A percentile compares a stretch with the other conserved stretches of the same genome.
These are phyloP conservation scores for Paraphaeosphaeria minitans DNA, from an alignment of 2,329 filamentous ascomycete species.

Conservation along the genomic window DNA sequence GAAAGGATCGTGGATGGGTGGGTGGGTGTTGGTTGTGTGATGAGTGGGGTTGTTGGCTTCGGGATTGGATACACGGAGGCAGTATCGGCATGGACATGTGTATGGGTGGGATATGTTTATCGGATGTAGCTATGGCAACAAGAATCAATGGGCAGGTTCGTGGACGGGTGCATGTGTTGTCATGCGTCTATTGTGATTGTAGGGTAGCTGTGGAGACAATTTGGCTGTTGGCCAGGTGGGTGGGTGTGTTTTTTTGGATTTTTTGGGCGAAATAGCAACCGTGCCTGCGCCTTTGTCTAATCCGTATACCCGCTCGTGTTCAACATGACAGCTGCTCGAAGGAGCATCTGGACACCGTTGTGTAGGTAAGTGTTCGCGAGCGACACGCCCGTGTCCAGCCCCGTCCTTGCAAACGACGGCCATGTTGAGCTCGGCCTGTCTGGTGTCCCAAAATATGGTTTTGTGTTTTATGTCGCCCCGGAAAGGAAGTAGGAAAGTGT, in stretches of 20 bases:
- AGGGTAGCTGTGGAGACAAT: constrained; percentile 2
- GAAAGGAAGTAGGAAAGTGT: constrained; percentile 26
- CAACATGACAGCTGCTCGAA: neutral
- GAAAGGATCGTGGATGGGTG: too few relatives aligned
- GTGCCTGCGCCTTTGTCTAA: neutral
- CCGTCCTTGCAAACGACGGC: neutral
- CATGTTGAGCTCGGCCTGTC: neutral
- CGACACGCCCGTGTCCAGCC: too few relatives aligned
- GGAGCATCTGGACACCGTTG: too few relatives aligned
- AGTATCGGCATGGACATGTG: too few relatives aligned
- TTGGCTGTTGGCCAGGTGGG: neutral
- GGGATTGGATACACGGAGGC: too few relatives aligned
- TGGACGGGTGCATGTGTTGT: too few relatives aligned
- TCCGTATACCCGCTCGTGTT: neutral
- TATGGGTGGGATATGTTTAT: too few relatives aligned
- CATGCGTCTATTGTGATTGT: neutral
- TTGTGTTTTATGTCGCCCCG: constrained; percentile 26
- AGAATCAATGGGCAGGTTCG: neutral
- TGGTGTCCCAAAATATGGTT: constrained; percentile 23
- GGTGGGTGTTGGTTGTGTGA: too few relatives aligned
- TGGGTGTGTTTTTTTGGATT: too few relatives aligned
- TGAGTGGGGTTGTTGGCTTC: too few relatives aligned
- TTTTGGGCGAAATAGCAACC: neutral
- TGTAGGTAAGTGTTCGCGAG: too few relatives aligned
- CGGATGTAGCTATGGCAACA: too few relatives aligned